phyloP scores from a whole-genome alignment of 1,284 basidiomycete genomes.

The Irpex lacteus region DNA sequence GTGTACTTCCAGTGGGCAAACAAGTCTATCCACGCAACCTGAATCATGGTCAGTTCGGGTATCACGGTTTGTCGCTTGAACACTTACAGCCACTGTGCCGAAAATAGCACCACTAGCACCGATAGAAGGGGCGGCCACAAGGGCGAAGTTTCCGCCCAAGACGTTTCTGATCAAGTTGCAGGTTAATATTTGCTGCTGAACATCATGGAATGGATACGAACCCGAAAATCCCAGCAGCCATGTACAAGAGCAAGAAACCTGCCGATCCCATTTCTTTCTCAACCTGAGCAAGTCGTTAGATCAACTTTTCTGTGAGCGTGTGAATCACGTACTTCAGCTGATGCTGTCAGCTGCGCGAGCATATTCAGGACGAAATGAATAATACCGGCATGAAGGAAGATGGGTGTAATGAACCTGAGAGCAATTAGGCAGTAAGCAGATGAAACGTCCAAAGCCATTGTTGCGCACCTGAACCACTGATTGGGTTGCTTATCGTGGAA shows the following conservation, averaged over 20 bases:
- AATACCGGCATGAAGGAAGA: conserved; percentile 92
- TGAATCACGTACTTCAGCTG: conserved; percentile 60
- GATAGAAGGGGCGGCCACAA: conserved; percentile 88
- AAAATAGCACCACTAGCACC: conserved; percentile 96
- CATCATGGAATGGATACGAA: conserved; percentile 29
- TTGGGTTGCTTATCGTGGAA: conserved; percentile 70
- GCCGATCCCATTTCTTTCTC: conserved; percentile 85
- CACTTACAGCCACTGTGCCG: conserved; percentile 78
- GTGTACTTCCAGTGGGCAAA: conserved; percentile 92
- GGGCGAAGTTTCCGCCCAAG: conserved; percentile 87
- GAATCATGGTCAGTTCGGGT: not conserved
- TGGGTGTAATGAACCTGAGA: conserved; percentile 75
- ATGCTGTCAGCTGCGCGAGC: conserved; percentile 79
- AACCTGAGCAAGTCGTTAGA: conserved; percentile 46
- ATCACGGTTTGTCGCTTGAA: not conserved
- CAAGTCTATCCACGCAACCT: conserved; percentile 85
- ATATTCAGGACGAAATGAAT: conserved; percentile 89
- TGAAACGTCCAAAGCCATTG: not conserved
- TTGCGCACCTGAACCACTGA: conserved; percentile 78
- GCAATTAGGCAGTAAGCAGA: not conserved
- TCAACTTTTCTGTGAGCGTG: not conserved
- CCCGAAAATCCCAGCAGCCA: conserved; percentile 90
- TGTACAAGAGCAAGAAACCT: conserved; percentile 81
- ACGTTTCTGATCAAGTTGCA: conserved; percentile 53
- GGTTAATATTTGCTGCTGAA: not conserved